Evolutionary conservation across 768 basidiomycete species (phyloP).

Genomic region (Dentipellis sp.): DNA sequence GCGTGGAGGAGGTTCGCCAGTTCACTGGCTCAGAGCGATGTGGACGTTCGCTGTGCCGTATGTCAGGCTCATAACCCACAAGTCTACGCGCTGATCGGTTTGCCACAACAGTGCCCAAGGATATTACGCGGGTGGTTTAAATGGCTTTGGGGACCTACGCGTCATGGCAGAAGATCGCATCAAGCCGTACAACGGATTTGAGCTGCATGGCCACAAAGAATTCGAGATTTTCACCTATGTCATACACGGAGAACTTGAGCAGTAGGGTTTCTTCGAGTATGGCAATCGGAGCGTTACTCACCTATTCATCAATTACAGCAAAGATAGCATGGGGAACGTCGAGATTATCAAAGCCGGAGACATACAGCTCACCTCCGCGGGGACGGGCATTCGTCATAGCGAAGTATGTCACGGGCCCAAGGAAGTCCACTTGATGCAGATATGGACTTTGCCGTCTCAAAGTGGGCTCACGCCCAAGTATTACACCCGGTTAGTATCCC

Average conservation of each 20-base stretch:
- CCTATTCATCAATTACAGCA: conserved; percentile 30
- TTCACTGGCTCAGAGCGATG: conserved; percentile 48
- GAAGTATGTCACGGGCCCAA: conserved; percentile 45
- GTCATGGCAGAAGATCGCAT: conserved; percentile 96
- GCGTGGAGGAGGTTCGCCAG: conserved; percentile 9
- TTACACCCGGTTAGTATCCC: conserved; percentile 53
- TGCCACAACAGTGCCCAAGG: conserved; percentile 19
- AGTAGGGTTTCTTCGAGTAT: conserved; percentile 37
- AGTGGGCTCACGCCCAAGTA: conserved; percentile 61
- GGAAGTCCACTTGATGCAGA: conserved; percentile 56
- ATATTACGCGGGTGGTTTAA: conserved; percentile 51
- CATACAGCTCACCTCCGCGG: conserved; percentile 85
- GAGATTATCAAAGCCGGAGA: conserved; percentile 87
- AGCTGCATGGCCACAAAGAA: conserved; percentile 73
- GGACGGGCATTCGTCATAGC: conserved; percentile 85
- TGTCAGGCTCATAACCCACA: neutral
- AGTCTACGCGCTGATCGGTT: neutral
- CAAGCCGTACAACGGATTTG: conserved; percentile 67
- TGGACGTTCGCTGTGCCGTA: conserved; percentile 72
- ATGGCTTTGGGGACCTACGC: conserved; percentile 64
- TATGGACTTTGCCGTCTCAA: conserved; percentile 51
- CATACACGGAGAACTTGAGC: conserved; percentile 69
- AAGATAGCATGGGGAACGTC: conserved; percentile 87
- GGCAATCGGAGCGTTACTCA: neutral
- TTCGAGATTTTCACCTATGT: conserved; percentile 93